Percentiles rank a stretch among this genome's conserved stretches.
phyloP scores from a whole-genome alignment of 1,139 yeast genomes.

The Suhomyces terraborum region DNA sequence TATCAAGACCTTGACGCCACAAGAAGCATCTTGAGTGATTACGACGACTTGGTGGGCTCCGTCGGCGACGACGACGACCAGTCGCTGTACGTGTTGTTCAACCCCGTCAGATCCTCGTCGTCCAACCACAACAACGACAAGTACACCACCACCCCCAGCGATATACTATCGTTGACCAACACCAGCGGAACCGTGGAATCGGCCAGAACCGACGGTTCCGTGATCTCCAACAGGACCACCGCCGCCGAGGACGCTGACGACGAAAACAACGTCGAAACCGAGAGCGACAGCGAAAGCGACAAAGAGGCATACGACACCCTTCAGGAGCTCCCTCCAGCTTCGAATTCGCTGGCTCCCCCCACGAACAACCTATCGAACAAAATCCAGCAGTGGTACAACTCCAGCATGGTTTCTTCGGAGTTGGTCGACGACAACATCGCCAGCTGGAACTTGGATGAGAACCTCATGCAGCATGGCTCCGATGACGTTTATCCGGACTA shows the following conservation, averaged over 20 bases:
- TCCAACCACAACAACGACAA: conserved; percentile 21
- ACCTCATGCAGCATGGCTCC: conserved; percentile 20
- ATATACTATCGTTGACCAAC: conserved; percentile 43
- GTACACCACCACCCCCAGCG: conserved; percentile 26
- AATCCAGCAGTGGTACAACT: conserved; percentile 29
- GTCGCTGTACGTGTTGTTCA: conserved; percentile 48
- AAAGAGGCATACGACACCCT: conserved; percentile 1
- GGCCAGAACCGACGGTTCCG: conserved; percentile 7
- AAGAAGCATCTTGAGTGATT: conserved; percentile 25
- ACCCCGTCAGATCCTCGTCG: conserved; percentile 27
- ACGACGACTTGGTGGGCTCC: conserved; percentile 18
- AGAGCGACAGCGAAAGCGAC: neutral
- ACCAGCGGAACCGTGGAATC: conserved; percentile 19
- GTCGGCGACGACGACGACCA: conserved; percentile 28
- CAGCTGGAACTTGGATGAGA: conserved; percentile 49
- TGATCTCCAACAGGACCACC: conserved; percentile 13
- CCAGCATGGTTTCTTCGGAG: conserved; percentile 15
- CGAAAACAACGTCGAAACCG: conserved; percentile 22
- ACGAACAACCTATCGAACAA: conserved; percentile 23
- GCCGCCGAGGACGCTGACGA: conserved; percentile 22
- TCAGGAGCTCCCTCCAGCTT: neutral
- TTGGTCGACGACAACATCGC: conserved; percentile 46
- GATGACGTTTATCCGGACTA: conserved; percentile 1
- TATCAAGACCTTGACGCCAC: conserved; percentile 16
- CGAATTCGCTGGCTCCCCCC: neutral